These are phyloP conservation scores for Lophium mytilinum DNA, from an alignment of 495 filamentous ascomycete genomes.

Conservation along the genomic window DNA sequence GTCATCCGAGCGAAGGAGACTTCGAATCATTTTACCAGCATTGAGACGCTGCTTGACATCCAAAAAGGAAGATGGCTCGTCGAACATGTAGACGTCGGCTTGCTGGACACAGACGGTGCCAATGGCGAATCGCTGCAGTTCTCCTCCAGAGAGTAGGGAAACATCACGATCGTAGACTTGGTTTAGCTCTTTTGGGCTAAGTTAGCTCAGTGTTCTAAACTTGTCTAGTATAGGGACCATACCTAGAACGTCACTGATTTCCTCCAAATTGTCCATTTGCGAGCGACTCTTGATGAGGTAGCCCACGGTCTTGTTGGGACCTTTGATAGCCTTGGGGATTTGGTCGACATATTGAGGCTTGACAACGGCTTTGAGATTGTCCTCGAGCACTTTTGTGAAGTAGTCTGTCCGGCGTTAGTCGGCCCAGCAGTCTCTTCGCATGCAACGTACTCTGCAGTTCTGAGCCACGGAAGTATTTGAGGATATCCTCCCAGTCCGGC, in stretches of 20 bases:
- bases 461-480: constrained; percentile 95
- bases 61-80: constrained; percentile 95
- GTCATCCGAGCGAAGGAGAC: constrained; percentile 75
- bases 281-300: constrained; percentile 63
- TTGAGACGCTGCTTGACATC: constrained; percentile 97
- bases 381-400: constrained; percentile 95
- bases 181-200: constrained; percentile 53
- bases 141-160: constrained; percentile 83
- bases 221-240: constrained; percentile 11
- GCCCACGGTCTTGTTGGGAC: constrained; percentile 65
- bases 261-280: constrained; percentile 71
- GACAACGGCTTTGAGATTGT: constrained; percentile 90
- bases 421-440: not conserved
- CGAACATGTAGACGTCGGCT: constrained; percentile 99
- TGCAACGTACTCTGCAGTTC: constrained; percentile 76
- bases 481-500: constrained; percentile 97
- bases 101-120: constrained; percentile 91
- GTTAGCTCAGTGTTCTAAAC: constrained; percentile 23
- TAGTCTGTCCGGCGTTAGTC: constrained; percentile 56
- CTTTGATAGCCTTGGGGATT: constrained; percentile 83
- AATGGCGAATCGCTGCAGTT: constrained; percentile 95
- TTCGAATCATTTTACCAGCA: constrained; percentile 85
- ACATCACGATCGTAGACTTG: constrained; percentile 87
- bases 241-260: constrained; percentile 79
- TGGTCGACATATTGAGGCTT: constrained; percentile 99